These are phyloP conservation scores for Podila epicladia DNA, from an alignment of 192 early-diverging fungal genomes.

Conservation along the genomic window DNA sequence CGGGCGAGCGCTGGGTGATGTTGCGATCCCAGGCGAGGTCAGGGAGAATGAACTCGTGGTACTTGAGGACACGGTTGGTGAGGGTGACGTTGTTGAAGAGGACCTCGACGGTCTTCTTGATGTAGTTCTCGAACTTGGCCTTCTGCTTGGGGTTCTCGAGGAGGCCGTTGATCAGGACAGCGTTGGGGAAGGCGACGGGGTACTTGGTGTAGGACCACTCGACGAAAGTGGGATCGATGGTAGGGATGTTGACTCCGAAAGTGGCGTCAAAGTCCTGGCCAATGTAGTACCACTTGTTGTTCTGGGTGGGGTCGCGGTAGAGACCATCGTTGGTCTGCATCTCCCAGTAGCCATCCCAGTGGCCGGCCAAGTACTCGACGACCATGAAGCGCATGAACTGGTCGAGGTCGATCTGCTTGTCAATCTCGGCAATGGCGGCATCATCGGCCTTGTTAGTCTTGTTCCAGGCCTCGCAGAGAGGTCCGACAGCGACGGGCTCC, in stretches of 20 bases:
- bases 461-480: slow-evolving; percentile 33
- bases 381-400: slow-evolving; percentile 59
- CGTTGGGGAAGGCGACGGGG: slow-evolving; percentile 43
- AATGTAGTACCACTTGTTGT: slow-evolving; percentile 53
- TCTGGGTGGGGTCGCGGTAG: slow-evolving; percentile 51
- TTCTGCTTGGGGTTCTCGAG: slow-evolving; percentile 47
- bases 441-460: slow-evolving; percentile 39
- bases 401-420: slow-evolving; percentile 49
- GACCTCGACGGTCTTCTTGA: slow-evolving; percentile 51
- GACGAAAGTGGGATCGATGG: slow-evolving; percentile 14
- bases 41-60: slow-evolving; percentile 52
- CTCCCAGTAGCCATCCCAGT: slow-evolving; percentile 64
- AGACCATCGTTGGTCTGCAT: slow-evolving; percentile 56
- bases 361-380: slow-evolving; percentile 56
- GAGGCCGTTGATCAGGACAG: slow-evolving; percentile 56
- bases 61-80: slow-evolving; percentile 43
- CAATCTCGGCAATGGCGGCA: slow-evolving; percentile 27
- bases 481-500: slow-evolving; percentile 17
- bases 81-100: slow-evolving; percentile 59
- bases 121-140: slow-evolving; percentile 51
- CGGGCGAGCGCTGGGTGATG: slow-evolving; percentile 55
- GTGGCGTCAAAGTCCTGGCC: slow-evolving; percentile 62
- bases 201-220: slow-evolving; percentile 47
- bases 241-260: slow-evolving; percentile 57
- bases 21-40: slow-evolving; percentile 58